Evolutionary conservation across 129 eudicot species (phyloP).

Genomic region (Smallanthus sonchifolius): DNA sequence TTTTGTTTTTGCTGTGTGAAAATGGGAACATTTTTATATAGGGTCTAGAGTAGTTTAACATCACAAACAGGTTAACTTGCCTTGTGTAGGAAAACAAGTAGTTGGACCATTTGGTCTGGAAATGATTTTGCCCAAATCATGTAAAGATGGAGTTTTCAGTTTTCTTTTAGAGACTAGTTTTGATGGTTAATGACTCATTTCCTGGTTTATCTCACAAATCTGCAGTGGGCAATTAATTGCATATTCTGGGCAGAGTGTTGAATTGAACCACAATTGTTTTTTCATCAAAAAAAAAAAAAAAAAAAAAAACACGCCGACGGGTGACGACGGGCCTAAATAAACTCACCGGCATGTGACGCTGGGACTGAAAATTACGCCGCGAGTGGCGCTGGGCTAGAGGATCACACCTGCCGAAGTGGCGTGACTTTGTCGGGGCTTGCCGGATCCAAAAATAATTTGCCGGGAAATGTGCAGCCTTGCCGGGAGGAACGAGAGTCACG

Average conservation of each 20-base stretch:
- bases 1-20: slow-evolving; percentile 9
- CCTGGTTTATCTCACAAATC: neutral
- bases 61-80: slow-evolving; percentile 28
- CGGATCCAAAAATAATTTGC: too few relatives aligned
- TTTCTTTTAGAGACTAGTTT: neutral
- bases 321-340: too few relatives aligned
- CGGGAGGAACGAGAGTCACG: too few relatives aligned
- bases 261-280: neutral
- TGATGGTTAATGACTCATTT: neutral
- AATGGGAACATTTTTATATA: slow-evolving; percentile 10
- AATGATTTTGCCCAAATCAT: slow-evolving; percentile 20
- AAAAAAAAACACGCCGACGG: too few relatives aligned
- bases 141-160: slow-evolving; percentile 9
- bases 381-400: too few relatives aligned
- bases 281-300: too few relatives aligned
- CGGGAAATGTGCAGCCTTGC: too few relatives aligned
- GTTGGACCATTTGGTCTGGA: slow-evolving; percentile 24
- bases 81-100: slow-evolving; percentile 25
- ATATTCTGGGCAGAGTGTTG: neutral
- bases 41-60: slow-evolving; percentile 35
- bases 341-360: too few relatives aligned
- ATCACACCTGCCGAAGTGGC: too few relatives aligned
- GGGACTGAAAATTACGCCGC: too few relatives aligned
- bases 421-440: too few relatives aligned
- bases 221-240: neutral